A percentile compares a stretch with the other conserved stretches of the same genome.
phyloP scores from a whole-genome alignment of 768 basidiomycete genomes.

The Calocybe indica region DNA sequence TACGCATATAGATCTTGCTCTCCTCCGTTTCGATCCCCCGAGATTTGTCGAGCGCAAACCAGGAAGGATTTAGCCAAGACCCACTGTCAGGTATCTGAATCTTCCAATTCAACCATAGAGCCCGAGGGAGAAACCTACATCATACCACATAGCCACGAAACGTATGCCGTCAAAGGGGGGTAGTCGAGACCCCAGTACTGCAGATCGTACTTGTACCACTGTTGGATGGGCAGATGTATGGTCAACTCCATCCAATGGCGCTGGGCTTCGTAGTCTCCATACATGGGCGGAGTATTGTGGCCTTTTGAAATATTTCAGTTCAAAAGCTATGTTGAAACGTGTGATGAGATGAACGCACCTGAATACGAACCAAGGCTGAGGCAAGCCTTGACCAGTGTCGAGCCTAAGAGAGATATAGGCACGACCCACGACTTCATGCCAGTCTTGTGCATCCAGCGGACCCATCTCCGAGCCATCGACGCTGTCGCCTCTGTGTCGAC shows the following conservation, averaged over 20 bases:
- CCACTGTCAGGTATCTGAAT: conserved; percentile 17
- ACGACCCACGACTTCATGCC: conserved; percentile 56
- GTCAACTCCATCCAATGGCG: conserved; percentile 95
- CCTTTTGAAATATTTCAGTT: conserved; percentile 34
- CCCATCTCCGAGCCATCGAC: conserved; percentile 54
- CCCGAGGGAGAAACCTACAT: conserved; percentile 41
- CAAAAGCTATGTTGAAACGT: neutral
- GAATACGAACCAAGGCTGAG: conserved; percentile 79
- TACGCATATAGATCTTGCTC: conserved; percentile 77
- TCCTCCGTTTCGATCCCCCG: conserved; percentile 64
- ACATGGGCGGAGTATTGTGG: conserved; percentile 70
- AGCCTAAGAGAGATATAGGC: conserved; percentile 45
- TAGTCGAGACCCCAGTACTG: conserved; percentile 96
- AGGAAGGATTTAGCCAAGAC: conserved; percentile 39
- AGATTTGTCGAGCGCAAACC: conserved; percentile 69
- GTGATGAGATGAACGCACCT: conserved; percentile 42
- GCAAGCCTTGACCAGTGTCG: conserved; percentile 58
- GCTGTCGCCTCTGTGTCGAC: conserved; percentile 18
- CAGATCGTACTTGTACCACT: conserved; percentile 89
- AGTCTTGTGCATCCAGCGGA: conserved; percentile 76
- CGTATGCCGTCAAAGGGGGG: conserved; percentile 88
- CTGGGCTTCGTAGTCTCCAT: conserved; percentile 91
- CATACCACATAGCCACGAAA: conserved; percentile 77
- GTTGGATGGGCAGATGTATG: conserved; percentile 59
- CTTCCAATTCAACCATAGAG: neutral